Evolutionary conservation across 306 rosid genomes (phyloP).

Genomic region (Amphicarpaea edgeworthii): DNA sequence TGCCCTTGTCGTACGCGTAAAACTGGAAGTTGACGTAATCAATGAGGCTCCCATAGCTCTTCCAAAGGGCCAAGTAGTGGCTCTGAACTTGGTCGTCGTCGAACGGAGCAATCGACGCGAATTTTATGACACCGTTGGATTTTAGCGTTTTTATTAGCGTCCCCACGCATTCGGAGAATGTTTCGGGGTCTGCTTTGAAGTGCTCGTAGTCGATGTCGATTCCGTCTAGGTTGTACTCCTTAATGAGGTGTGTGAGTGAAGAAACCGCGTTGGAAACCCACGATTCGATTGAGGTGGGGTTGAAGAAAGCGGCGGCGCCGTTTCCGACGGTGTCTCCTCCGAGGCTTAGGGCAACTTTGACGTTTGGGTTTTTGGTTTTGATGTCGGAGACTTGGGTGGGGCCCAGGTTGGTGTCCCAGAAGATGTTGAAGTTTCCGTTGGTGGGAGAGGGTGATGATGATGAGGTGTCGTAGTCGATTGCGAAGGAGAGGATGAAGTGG

Average conservation of each 20-base stretch:
- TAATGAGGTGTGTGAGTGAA: conserved; percentile 74
- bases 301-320: conserved; percentile 52
- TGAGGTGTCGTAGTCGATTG: conserved; percentile 74
- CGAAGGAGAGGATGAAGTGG: conserved; percentile 84
- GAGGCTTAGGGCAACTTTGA: conserved; percentile 72
- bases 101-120: conserved; percentile 86
- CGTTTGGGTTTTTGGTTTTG: conserved; percentile 64
- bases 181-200: conserved; percentile 61
- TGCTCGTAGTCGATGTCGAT: conserved; percentile 85
- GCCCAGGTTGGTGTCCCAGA: conserved; percentile 78
- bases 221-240: conserved; percentile 66
- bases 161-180: conserved; percentile 75
- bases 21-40: conserved; percentile 90
- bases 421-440: conserved; percentile 70
- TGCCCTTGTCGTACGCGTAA: conserved; percentile 76
- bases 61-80: conserved; percentile 79
- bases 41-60: conserved; percentile 61
- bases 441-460: conserved; percentile 64
- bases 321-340: conserved; percentile 68
- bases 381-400: conserved; percentile 73
- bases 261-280: conserved; percentile 87
- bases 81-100: conserved; percentile 68
- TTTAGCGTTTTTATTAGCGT: conserved; percentile 62
- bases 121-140: conserved; percentile 55
- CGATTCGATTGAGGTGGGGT: conserved; percentile 67